Conservation (phyloP, 2,329 filamentous ascomycete genomes). For the Thermomyces lanuginosus region DNA sequence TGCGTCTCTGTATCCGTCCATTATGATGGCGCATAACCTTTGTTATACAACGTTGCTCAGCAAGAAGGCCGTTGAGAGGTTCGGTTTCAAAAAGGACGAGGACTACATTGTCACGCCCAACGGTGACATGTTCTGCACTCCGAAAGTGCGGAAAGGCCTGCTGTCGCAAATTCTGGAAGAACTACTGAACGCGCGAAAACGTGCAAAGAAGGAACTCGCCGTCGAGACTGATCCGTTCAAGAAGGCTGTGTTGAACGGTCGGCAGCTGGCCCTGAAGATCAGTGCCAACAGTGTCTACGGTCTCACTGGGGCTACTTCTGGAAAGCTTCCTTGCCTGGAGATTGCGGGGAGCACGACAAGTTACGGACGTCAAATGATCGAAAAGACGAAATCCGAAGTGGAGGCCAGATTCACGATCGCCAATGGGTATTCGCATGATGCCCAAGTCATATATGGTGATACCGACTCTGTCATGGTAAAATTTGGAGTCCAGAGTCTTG, state of each 20-base stretch:
- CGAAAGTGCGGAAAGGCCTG: slow-evolving; percentile 77
- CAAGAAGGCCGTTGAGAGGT: slow-evolving; percentile 58
- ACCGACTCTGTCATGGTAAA: slow-evolving; percentile 99
- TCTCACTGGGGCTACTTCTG: slow-evolving; percentile 86
- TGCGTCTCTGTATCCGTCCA: slow-evolving; percentile 92
- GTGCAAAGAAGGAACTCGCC: slow-evolving; percentile 78
- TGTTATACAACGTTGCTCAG: slow-evolving; percentile 91
- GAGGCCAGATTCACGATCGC: slow-evolving; percentile 77
- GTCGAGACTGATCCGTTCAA: slow-evolving; percentile 90
- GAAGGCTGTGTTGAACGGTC: slow-evolving; percentile 92
- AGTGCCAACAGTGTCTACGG: slow-evolving; percentile 97
- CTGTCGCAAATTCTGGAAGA: slow-evolving; percentile 93
- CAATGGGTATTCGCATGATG: slow-evolving; percentile 88
- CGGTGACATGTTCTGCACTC: slow-evolving; percentile 79
- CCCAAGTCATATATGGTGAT: slow-evolving; percentile 95
- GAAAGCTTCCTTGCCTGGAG: slow-evolving; percentile 83
- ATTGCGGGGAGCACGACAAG: slow-evolving; percentile 95
- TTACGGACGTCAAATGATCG: slow-evolving; percentile 98
- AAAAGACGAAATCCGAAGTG: slow-evolving; percentile 92
- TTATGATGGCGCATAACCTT: slow-evolving; percentile 96
- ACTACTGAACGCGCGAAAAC: slow-evolving; percentile 76
- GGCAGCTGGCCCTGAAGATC: slow-evolving; percentile 87
- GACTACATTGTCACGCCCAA: slow-evolving; percentile 96
- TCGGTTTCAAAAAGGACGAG: slow-evolving; percentile 66
- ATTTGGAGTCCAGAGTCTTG: slow-evolving; percentile 76